A percentile compares a stretch with the other conserved stretches of the same genome.
Conservation (phyloP, 148 eudicot species). For the Chenopodium suecicum region DNA sequence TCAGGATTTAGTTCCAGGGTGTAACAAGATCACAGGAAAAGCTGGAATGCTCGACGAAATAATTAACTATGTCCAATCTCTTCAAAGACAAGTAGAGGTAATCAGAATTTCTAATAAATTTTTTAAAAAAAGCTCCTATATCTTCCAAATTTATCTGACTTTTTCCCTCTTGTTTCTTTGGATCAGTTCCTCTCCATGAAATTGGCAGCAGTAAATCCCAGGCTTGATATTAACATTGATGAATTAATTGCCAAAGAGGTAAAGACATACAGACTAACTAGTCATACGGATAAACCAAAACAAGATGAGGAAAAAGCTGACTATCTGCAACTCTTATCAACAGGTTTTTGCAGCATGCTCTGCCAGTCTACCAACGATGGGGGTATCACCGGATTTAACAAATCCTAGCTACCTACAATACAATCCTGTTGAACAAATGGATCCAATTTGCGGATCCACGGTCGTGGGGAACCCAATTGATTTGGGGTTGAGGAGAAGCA, state of each 20-base stretch:
- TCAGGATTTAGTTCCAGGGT: constrained; percentile 95
- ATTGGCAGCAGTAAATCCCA: constrained; percentile 75
- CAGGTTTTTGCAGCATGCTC: constrained; percentile 67
- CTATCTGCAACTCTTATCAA: not conserved
- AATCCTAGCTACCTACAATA: constrained; percentile 51
- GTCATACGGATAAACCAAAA: not conserved
- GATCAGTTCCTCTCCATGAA: constrained; percentile 95
- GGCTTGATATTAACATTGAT: constrained; percentile 71
- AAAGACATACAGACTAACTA: constrained; percentile 17
- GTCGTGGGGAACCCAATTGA: constrained; percentile 41
- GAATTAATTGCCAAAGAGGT: constrained; percentile 73
- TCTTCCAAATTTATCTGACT: constrained; percentile 6
- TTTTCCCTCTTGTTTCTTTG: constrained; percentile 15
- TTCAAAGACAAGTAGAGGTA: constrained; percentile 99
- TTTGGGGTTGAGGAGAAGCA: constrained; percentile 46
- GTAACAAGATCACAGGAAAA: constrained; percentile 91
- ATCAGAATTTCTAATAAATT: constrained; percentile 5
- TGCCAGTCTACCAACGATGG: constrained; percentile 49
- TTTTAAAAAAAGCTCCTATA: not conserved
- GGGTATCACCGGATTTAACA: constrained; percentile 41
- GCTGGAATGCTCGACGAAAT: constrained; percentile 99
- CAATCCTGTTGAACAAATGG: constrained; percentile 50
- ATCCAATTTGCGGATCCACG: constrained; percentile 46
- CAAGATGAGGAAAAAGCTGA: not conserved
- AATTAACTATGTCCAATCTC: constrained; percentile 94